Evolutionary conservation across 1,284 basidiomycete genomes (phyloP), one percentile per base, ranked within the genome.

Genomic region (Quambalaria eucalypti): DNA sequence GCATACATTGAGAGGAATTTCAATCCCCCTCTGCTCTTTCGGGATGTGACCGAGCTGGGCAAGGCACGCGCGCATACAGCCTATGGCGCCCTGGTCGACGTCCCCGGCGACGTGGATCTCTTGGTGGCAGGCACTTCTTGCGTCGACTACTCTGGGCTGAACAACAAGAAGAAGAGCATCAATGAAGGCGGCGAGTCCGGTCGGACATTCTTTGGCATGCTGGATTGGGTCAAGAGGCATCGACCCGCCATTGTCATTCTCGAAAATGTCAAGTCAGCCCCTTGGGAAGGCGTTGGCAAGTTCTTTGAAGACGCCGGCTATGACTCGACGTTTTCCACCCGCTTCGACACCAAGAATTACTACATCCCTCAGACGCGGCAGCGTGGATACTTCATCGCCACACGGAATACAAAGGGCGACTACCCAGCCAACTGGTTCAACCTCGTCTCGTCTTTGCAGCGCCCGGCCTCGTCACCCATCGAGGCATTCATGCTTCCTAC

Each of bases 1-100:
- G 91, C 91, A 0, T 96, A 96, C 76, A 96, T 96, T 60, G 92
- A 96, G 76, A 83, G 92, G 26, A 96, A 96, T 76, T 96, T 96
- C 74, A 66, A 77, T 2, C 89, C 90, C 12, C 90, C 91, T 4
- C 78, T 95, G 33, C 80, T 96, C 31, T 96, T 96, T 76, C 84
- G 92, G 53, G 92, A 96, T 73, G 91, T 96, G 14, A 91, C 88
- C 54, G 91, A 96, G 71, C 81, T 96, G 16, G 88, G 70, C 33
- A 64, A 73, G 55, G 68, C 74, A 19, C 55, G 64, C 28, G 76
- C 76, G 14, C 84, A 87, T 56, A 96, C 91, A 0, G 92, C 91
- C 0, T 96, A 95, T 74, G 91, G 91, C 3, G 84, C 90, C 3
- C 78, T 87, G 28, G 88, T 84, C 5, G 80, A 84, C 28, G 90